Evolutionary conservation across 495 filamentous ascomycete species (phyloP), one percentile per base, ranked within the genome.

Genomic region (Podospora didyma): DNA sequence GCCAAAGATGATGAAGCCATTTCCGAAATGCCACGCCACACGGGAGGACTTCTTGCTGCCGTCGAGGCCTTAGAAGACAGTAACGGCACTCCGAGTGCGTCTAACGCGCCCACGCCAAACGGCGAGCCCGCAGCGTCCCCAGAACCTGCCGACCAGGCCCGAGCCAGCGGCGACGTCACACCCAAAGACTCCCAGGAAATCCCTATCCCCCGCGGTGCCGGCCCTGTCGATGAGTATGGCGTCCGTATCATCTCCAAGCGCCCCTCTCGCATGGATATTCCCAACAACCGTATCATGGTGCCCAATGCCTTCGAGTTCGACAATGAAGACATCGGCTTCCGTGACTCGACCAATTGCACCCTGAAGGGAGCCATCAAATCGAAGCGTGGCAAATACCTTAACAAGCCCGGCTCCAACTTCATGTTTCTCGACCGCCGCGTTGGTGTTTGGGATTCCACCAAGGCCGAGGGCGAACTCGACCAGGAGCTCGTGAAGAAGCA

Each of bases 311-410:
- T 74, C 48, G 62, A 70, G 23, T 79, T 63, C 26, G 68, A 69
- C 21, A 65, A 73, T 14, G 44, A 69, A 4, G 74, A 79, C 53
- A 79, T 79, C 39, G 77, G 77, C n/a, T 77, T 79, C 54, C 77
- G 76, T 5, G 76, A 78, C 45, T 78, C 76, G 12, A 68, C 74
- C 53, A 79, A 79, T 55, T 70, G 69, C 51, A 66, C 67, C 46
- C 63, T 66, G 28, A 74, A 73, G 59, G 68, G 69, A 31, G 69
- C 71, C 41, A 76, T 66, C 45, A 69, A 66, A 54, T 65, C 66
- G 2, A 64, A 64, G 22, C 67, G 75, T 41, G 75, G 75, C 51
- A 70, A 62, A 53, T 76, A 70, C 28, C 42, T 75, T 49, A 63
- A 70, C 47, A 68, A 66, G 45, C 75, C 75, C 2, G 72, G 71